Percentiles rank a stretch among this genome's conserved stretches.
Evolutionary conservation across 169 alveolate genomes (phyloP).

Genomic region (Plasmodium billcollinsi): DNA sequence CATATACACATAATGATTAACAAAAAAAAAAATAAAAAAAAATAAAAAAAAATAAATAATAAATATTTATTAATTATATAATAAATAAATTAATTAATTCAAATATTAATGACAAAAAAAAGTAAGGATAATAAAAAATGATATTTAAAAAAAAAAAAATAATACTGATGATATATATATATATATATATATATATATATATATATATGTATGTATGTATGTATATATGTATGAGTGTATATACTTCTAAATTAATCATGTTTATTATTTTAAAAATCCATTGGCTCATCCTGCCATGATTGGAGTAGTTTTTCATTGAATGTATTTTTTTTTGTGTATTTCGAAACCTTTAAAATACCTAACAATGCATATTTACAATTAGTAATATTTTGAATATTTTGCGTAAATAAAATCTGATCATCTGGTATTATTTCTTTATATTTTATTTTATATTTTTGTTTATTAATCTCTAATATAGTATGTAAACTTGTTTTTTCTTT

Average conservation of each 20-base stretch:
- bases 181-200: conserved; percentile 7
- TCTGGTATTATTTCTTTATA: conserved; percentile 56
- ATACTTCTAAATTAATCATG: not conserved
- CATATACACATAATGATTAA: no score
- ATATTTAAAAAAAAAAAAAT: not conserved
- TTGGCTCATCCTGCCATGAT: conserved; percentile 44
- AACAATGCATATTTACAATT: conserved; percentile 69
- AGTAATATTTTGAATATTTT: conserved; percentile 39
- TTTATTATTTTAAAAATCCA: conserved; percentile 26
- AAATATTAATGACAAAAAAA: no score
- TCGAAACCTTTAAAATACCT: conserved; percentile 67
- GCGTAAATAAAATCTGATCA: conserved; percentile 67
- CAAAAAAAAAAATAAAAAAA: no score
- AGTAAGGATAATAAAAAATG: not conserved
- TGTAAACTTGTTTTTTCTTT: conserved; percentile 57
- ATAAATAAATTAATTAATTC: no score
- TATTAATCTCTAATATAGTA: conserved; percentile 44
- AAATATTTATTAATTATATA: no score
- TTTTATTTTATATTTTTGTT: conserved; percentile 48
- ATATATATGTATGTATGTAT: not conserved
- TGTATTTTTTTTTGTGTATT: conserved; percentile 31
- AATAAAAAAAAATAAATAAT: no score
- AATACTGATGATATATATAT: not conserved
- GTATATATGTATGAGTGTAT: not conserved
- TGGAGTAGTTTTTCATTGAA: conserved; percentile 43